Evolutionary conservation across 805 yeast species (phyloP).

Genomic region (Candida adriatica): DNA sequence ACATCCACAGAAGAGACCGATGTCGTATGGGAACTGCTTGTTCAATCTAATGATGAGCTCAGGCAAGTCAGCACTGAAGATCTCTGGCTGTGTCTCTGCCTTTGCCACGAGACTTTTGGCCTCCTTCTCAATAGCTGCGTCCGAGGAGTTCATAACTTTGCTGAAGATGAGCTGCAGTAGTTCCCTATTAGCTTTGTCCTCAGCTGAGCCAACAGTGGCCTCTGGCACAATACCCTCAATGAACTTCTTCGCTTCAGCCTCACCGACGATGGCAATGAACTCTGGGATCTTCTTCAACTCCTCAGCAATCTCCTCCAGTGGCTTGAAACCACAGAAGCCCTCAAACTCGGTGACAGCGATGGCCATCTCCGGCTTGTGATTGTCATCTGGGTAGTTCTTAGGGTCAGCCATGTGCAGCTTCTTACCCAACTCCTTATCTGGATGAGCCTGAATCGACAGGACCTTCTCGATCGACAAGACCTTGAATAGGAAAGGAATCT

Average conservation of each 20-base stretch:
- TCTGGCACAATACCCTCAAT: slow-evolving; percentile 35
- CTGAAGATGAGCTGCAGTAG: slow-evolving; percentile 72
- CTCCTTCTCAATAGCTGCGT: slow-evolving; percentile 43
- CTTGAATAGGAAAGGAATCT: slow-evolving; percentile 88
- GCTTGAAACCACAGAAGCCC: slow-evolving; percentile 97
- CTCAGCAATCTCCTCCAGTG: slow-evolving; percentile 66
- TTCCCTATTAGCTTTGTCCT: slow-evolving; percentile 51
- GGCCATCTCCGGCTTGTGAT: slow-evolving; percentile 99
- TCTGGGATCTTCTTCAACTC: slow-evolving; percentile 74
- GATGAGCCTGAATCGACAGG: slow-evolving; percentile 94
- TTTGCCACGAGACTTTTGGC: slow-evolving; percentile 64
- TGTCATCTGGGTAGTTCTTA: slow-evolving; percentile 91
- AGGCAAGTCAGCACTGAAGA: slow-evolving; percentile 54
- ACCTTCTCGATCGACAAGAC: slow-evolving; percentile 91
- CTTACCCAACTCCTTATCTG: slow-evolving; percentile 80
- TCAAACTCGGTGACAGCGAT: slow-evolving; percentile 93
- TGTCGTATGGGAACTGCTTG: slow-evolving; percentile 86
- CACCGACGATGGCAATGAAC: slow-evolving; percentile 63
- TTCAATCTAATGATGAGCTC: slow-evolving; percentile 70
- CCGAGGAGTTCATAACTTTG: slow-evolving; percentile 78
- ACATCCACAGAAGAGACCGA: slow-evolving; percentile 95
- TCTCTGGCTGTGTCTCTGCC: slow-evolving; percentile 50
- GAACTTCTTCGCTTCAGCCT: slow-evolving; percentile 48
- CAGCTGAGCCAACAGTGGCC: slow-evolving; percentile 39
- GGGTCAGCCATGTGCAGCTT: slow-evolving; percentile 80